Evolutionary conservation across 2,329 filamentous ascomycete genomes (phyloP).

Genomic region (Chaetothyriales sp.): DNA sequence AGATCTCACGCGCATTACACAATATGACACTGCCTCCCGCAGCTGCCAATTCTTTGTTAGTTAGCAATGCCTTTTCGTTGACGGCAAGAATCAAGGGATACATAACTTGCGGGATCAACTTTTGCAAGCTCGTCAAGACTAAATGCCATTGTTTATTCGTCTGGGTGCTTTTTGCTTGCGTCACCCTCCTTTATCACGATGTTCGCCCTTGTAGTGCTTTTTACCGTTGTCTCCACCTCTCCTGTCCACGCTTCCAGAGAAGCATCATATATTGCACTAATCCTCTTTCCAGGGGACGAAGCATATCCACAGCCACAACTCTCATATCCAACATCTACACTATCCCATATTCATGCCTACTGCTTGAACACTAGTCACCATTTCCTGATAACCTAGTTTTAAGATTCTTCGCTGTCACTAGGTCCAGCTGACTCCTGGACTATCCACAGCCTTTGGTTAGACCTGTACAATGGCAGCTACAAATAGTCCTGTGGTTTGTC

Average conservation of each 20-base stretch:
- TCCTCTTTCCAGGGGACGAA: background rate
- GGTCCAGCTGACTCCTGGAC: constrained; percentile 61
- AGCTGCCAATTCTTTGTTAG: too few species aligned
- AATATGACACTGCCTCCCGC: too few species aligned
- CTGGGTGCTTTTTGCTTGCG: background rate
- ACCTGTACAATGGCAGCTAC: constrained; percentile 57
- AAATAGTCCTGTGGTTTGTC: constrained; percentile 50
- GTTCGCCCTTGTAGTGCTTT: background rate
- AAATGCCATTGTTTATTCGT: too few species aligned
- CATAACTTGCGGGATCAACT: background rate
- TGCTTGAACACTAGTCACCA: constrained; percentile 63
- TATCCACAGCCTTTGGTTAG: constrained; percentile 57
- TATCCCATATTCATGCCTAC: constrained; percentile 41
- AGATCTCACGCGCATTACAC: too few species aligned
- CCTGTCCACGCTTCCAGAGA: background rate
- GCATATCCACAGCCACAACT: constrained; percentile 2
- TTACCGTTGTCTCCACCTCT: background rate
- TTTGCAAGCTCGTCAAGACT: background rate
- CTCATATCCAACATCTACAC: constrained; percentile 11
- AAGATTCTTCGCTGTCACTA: constrained; percentile 53
- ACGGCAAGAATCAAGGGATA: too few species aligned
- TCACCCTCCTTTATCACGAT: background rate
- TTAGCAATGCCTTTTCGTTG: background rate
- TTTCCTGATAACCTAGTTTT: constrained; percentile 63
- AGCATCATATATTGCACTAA: background rate